Evolutionary conservation across 495 filamentous ascomycete genomes (phyloP), one percentile per base, ranked within the genome.

Genomic region (Talaromyces proteolyticus): DNA sequence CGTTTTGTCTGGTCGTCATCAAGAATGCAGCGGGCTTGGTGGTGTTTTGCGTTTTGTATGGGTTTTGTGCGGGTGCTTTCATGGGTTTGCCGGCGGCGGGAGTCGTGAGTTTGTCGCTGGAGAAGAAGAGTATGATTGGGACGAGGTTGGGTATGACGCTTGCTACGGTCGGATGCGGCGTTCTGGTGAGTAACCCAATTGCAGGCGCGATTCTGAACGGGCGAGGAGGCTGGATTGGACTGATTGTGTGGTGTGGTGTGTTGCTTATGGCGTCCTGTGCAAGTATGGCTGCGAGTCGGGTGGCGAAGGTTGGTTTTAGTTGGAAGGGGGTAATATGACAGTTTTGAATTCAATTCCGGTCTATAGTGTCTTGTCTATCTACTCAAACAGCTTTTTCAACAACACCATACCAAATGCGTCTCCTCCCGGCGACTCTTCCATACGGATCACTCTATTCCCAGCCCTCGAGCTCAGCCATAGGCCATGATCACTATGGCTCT

Each of bases 371-470:
- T n/a, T n/a, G n/a, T n/a, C 23, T 23, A 26, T 24, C 24, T 47
- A 58, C 39, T 48, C 59, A 57, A 79, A 75, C n/a, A 79, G 19
- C 25, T 57, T 68, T 6, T 72, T 53, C n/a, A 79, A 54, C 20
- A 79, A 57, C 19, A 73, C 51, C 14, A 60, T 49, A 2, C 70
- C 75, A 60, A 77, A 73, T 40, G 56, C 59, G 18, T 55, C 50
- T 50, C 73, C 72, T 6, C 59, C 72, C 1, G 71, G 72, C 16
- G 74, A 74, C 17, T 47, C 52, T 51, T 72, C 74, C 67, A 89
- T 86, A 57, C 85, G 73, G 62, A 77, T 79, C 49, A 96, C 77
- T 49, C 88, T 76, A 66, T 95, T 96, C 2, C 91, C 90, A 52
- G 76, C 82, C 40, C 61, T 72, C 34, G 57, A 48, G 58, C 80